Base-by-base conservation (phyloP, 179 eudicot genomes). In the Silene vulgaris region DNA sequence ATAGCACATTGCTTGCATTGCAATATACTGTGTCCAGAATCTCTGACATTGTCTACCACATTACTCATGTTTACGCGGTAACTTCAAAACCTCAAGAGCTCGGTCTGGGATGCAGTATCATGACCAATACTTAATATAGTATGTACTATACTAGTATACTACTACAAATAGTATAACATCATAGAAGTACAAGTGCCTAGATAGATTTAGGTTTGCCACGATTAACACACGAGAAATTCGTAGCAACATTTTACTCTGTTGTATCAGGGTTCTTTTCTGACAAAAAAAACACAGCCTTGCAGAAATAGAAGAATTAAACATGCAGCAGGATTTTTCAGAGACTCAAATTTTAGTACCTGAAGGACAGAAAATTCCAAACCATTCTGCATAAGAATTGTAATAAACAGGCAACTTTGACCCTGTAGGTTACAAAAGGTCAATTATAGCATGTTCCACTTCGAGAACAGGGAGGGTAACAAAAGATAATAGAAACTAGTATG, bases 321-420 rank as follows among this genome's bases (percentile, higher is more conserved):
- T 68, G 16, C 57, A 43, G 29, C 30, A 69, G 48, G 2, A 69
- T 35, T 14, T 65, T 26, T 29, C n/a, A 5, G 3, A 35, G 3
- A n/a, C 57, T 64, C 37, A 79, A 72, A 45, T 32, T 35, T 52
- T 74, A 80, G 52, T 77, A 95, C 99, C 97, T 95, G 97, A 84
- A 88, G 91, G 67, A 86, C 93, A 59, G 81, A 78, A 67, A 86
- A 73, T 43, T 89, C 97, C 74, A 89, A 76, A 79, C 82, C 81
- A 75, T 80, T 73, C 57, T 81, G 89, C 96, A 88, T 87, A 76
- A 95, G 93, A 79, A 89, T 82, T 84, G 80, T 80, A 65, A 92
- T 87, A 79, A 90, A 84, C 45, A 87, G 79, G 85, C 86, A 88
- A 82, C 80, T 72, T 80, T 84, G 89, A 80, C 83, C 91, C 97